Percentiles rank a stretch among this genome's conserved stretches.
These are phyloP conservation scores for Ochetophila trinervis DNA, from an alignment of 306 rosid genomes.

Conservation along the genomic window DNA sequence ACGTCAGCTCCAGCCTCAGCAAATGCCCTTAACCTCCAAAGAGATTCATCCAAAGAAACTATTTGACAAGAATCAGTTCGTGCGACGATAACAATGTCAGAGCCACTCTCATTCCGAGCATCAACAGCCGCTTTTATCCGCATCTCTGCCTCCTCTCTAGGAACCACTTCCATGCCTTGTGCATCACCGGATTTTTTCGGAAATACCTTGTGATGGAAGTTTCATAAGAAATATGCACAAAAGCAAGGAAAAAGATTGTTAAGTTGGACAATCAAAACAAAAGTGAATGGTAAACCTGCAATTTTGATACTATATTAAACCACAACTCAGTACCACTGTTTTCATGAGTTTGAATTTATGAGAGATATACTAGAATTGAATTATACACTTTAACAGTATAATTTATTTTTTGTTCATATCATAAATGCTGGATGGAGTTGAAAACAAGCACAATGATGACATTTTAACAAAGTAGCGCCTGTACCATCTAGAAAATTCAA, in stretches of 20 bases:
- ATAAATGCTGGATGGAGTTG: too few species aligned
- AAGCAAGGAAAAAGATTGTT: neutral
- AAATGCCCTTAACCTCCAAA: slow-evolving; percentile 65
- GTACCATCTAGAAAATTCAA: too few species aligned
- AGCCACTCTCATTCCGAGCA: slow-evolving; percentile 76
- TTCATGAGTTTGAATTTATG: too few species aligned
- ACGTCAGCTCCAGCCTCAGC: slow-evolving; percentile 96
- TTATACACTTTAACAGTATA: too few species aligned
- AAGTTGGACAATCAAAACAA: neutral
- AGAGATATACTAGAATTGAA: too few species aligned
- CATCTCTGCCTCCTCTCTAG: slow-evolving; percentile 76
- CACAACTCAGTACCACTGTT: too few species aligned
- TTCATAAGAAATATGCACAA: slow-evolving; percentile 14
- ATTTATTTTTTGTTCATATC: too few species aligned
- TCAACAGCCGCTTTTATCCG: slow-evolving; percentile 75
- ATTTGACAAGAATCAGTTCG: slow-evolving; percentile 90
- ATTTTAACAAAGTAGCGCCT: too few species aligned
- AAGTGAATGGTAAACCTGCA: neutral
- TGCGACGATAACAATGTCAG: slow-evolving; percentile 87
- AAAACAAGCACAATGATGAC: too few species aligned
- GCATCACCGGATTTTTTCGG: slow-evolving; percentile 93
- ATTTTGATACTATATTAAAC: too few species aligned
- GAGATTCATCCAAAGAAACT: slow-evolving; percentile 67
- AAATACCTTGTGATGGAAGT: slow-evolving; percentile 44
- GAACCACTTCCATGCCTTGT: slow-evolving; percentile 68